Conservation (phyloP, 805 yeast species). For the Scheffersomyces amazonensis region DNA sequence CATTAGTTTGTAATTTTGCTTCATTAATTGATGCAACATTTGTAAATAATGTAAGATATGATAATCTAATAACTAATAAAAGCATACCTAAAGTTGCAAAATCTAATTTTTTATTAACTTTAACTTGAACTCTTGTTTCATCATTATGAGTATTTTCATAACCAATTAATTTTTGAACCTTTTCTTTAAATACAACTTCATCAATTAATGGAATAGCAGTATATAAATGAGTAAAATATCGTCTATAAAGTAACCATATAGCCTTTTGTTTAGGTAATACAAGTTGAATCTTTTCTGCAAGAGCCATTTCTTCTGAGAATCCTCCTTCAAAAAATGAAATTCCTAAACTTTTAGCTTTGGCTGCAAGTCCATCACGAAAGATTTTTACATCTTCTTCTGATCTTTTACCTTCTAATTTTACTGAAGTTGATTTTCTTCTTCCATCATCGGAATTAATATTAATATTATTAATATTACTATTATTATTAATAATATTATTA, state of each 20-base stretch:
- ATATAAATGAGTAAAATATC: constrained; percentile 42
- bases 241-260: constrained; percentile 35
- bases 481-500: no score
- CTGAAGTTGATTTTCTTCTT: background rate
- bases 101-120: constrained; percentile 25
- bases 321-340: constrained; percentile 28
- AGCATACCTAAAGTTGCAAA: constrained; percentile 32
- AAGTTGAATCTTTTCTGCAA: constrained; percentile 27
- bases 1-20: constrained; percentile 17
- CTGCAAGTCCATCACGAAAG: constrained; percentile 4
- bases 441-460: no score
- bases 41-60: constrained; percentile 32
- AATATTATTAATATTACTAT: no score
- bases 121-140: constrained; percentile 21
- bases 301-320: constrained; percentile 18
- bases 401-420: background rate
- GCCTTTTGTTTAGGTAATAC: constrained; percentile 34
- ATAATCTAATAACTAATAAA: constrained; percentile 29
- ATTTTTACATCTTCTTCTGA: background rate
- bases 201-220: constrained; percentile 45
- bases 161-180: constrained; percentile 8
- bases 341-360: constrained; percentile 19
- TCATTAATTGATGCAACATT: constrained; percentile 25
- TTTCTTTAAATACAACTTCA: constrained; percentile 25
- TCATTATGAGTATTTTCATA: constrained; percentile 7